Percentiles rank a stretch among this genome's conserved stretches.
Conservation (phyloP, 164 flowering plant genomes). For the Buxus sempervirens region DNA sequence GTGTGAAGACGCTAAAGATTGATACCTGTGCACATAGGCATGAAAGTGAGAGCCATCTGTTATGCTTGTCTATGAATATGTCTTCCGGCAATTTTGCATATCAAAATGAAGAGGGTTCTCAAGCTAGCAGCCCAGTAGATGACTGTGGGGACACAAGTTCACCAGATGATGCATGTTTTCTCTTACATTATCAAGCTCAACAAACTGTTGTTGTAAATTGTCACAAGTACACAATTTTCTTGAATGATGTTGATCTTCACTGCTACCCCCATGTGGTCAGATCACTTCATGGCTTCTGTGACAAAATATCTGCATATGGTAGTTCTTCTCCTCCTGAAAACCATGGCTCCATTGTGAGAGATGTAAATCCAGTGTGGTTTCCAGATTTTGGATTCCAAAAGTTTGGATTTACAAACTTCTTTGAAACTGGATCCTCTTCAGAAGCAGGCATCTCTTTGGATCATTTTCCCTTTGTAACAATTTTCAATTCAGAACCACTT, state of each 20-base stretch:
- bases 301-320: slow-evolving; percentile 30
- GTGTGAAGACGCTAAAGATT: slow-evolving; percentile 36
- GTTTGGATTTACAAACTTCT: slow-evolving; percentile 67
- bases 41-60: slow-evolving; percentile 21
- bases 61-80: slow-evolving; percentile 44
- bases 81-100: slow-evolving; percentile 13
- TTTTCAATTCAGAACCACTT: slow-evolving; percentile 37
- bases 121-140: slow-evolving; percentile 9
- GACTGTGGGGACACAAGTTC: slow-evolving; percentile 17
- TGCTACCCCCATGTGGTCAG: slow-evolving; percentile 58
- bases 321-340: slow-evolving; percentile 18
- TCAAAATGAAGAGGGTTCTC: slow-evolving; percentile 23
- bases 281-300: slow-evolving; percentile 39
- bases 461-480: slow-evolving; percentile 62
- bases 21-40: slow-evolving; percentile 14
- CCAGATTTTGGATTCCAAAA: slow-evolving; percentile 29
- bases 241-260: slow-evolving; percentile 69
- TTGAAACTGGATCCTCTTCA: slow-evolving; percentile 35
- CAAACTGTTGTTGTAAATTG: slow-evolving; percentile 17
- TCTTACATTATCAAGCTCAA: slow-evolving; percentile 42
- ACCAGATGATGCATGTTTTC: slow-evolving; percentile 38
- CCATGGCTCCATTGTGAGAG: slow-evolving; percentile 11
- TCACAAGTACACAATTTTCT: slow-evolving; percentile 27
- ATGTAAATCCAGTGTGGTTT: slow-evolving; percentile 3
- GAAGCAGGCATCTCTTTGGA: slow-evolving; percentile 44